phyloP scores from a whole-genome alignment of 106 monocot genomes.

The Narthecium ossifragum region DNA sequence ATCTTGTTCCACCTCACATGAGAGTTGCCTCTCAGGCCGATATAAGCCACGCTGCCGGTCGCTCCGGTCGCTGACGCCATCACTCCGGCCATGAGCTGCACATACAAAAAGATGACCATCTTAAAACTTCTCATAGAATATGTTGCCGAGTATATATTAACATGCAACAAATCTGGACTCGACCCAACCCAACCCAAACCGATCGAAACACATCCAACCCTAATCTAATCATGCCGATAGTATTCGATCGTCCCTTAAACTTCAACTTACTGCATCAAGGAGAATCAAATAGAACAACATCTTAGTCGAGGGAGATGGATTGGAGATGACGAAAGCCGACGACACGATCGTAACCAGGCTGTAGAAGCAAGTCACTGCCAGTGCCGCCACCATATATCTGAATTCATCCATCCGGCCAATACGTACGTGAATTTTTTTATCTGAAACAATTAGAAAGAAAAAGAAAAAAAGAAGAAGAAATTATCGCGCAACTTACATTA shows the following conservation, averaged over 20 bases:
- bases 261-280: conserved; percentile 16
- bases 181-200: no score
- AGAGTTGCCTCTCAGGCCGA: conserved; percentile 59
- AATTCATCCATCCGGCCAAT: neutral
- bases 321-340: conserved; percentile 8
- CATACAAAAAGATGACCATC: neutral
- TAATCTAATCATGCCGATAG: neutral
- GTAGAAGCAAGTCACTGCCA: conserved; percentile 11
- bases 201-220: no score
- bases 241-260: neutral
- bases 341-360: conserved; percentile 6
- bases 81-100: conserved; percentile 61
- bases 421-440: neutral
- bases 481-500: conserved; percentile 26
- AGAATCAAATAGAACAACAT: conserved; percentile 13
- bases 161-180: neutral
- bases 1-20: conserved; percentile 58
- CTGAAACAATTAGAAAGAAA: neutral
- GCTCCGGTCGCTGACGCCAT: conserved; percentile 75
- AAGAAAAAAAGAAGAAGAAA: neutral
- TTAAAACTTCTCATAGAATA: neutral
- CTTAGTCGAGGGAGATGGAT: conserved; percentile 8
- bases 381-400: conserved; percentile 12
- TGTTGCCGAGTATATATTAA: neutral
- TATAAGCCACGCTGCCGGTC: conserved; percentile 37